Evolutionary conservation across 257 asterid species (phyloP).

Genomic region (Haberlea rhodopensis): DNA sequence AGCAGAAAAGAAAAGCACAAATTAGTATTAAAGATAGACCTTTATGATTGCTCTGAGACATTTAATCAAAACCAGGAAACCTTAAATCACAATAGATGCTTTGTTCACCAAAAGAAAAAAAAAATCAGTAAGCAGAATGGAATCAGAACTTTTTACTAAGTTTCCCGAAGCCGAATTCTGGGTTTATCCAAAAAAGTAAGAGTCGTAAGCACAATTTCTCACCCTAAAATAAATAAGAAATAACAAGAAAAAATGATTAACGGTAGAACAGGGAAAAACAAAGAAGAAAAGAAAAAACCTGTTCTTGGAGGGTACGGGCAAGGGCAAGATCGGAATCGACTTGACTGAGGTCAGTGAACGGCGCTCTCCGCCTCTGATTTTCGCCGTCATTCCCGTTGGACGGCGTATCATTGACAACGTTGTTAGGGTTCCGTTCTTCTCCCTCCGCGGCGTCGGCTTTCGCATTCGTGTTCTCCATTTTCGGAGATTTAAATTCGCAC

Average conservation of each 20-base stretch:
- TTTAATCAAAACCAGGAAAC: neutral
- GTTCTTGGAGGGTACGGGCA: conserved; percentile 91
- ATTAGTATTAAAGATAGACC: neutral
- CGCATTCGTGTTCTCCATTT: conserved; percentile 44
- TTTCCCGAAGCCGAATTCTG: no score
- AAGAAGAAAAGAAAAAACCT: conserved; percentile 37
- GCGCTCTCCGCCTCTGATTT: conserved; percentile 49
- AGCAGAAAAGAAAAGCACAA: neutral
- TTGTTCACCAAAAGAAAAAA: no score
- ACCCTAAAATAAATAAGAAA: no score
- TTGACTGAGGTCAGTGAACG: conserved; percentile 85
- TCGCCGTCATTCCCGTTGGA: conserved; percentile 34
- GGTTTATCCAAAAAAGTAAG: neutral
- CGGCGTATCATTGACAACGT: neutral
- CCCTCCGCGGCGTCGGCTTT: conserved; percentile 33
- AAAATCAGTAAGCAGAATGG: no score
- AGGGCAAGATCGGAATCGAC: conserved; percentile 92
- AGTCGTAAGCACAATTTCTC: neutral
- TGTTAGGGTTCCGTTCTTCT: conserved; percentile 37
- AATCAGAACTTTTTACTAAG: no score
- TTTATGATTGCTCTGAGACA: neutral
- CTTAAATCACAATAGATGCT: conserved; percentile 6
- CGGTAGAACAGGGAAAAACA: neutral
- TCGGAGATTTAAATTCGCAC: neutral
- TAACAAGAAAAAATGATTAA: conserved; percentile 7